Evolutionary conservation across 441 rosid species (phyloP), one percentile per base, ranked within the genome.

Genomic region (Gossypium schwendimanii): DNA sequence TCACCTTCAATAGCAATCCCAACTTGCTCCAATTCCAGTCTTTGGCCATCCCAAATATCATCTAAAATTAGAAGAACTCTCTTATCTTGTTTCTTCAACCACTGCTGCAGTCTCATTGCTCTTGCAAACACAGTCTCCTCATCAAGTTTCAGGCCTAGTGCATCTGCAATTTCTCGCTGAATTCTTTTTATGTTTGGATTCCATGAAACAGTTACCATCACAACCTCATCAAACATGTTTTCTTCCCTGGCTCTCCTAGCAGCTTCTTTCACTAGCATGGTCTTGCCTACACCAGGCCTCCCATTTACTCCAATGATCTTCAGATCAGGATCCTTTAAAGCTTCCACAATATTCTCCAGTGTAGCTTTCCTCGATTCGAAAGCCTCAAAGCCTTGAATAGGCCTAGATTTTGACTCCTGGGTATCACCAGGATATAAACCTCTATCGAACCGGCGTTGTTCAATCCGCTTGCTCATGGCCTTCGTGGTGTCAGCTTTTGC

Each of bases 31-130:
- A 82, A 4, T 15, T 76, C 64, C 55, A 78, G 57, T 15, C 11
- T 14, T 44, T 44, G 9, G 81, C 78, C 73, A 3, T 10, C 6
- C 80, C 79, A 66, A 8, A 82, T 3, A 61, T 82, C 75, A 52
- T 82, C 83, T 11, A 77, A 57, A 52, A 76, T 52, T 4, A 77
- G 6, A 21, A 79, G 81, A 17, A 58, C 45, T 36, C 63, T 72
- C 31, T 71, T 65, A 45, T 23, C 54, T 45, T 44, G 33, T 45
- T 45, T 44, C 55, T 65, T 65, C 55, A 78, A 10, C 24, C 69
- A 15, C 24, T 60, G 44, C 14, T 17, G 6, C 17, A 80, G 66
- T 31, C 68, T 44, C 6, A 23, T 47, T 4, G 81, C 80, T 49
- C 80, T 75, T 69, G 53, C 66, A 8, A 50, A n/a, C 8, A 5